Base-by-base conservation (phyloP, 2,329 filamentous ascomycete genomes). In the Thelonectria olida region DNA sequence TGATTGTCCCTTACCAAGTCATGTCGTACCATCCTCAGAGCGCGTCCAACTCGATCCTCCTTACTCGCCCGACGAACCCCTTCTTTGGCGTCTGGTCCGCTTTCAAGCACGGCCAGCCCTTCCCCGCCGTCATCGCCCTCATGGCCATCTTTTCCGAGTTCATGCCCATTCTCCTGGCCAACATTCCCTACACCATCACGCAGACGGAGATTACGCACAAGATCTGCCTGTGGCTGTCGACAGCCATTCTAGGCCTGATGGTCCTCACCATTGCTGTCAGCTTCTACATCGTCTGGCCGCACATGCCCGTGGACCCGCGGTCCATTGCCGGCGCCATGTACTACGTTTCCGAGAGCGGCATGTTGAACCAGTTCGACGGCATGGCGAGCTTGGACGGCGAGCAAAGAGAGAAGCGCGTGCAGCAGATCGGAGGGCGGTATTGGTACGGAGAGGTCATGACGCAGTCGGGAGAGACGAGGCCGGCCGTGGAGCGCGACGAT, bases 81-180 rank as follows among this genome's bases (percentile, higher is more conserved):
- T 81, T 84, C 36, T 80, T 77, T 0, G 82, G 81, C 1, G 61
- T 85, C 17, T 72, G 67, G 64, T 68, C 68, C 2, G 67, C 70
- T 0, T 3, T 69, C 25, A 71, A 70, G 38, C 66, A 72, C n/a
- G 49, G 65, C 2, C 68, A 61, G 73, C 75, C 64, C 7, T 82
- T 81, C 59, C 74, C 82, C 1, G 73, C 78, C 22, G 54, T 77
- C 12, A 76, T 81, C 9, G 77, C 80, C 0, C 63, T 79, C 5
- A 78, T 80, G 47, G 75, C 80, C 4, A 76, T 84, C 20, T 72
- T 84, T 2, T 77, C 82, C 20, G 82, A 85, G 49, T 79, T 84
- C 48, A 77, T 85, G n/a, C 83, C 82, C 1, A 73, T 84, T 19
- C 73, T 82, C 2, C 75, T 85, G 3, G 76, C 81, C 65, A 84